Percentiles rank a stretch among this genome's conserved stretches.
phyloP scores from a whole-genome alignment of 2,329 filamentous ascomycete genomes.

The Amylocarpus encephaloides region DNA sequence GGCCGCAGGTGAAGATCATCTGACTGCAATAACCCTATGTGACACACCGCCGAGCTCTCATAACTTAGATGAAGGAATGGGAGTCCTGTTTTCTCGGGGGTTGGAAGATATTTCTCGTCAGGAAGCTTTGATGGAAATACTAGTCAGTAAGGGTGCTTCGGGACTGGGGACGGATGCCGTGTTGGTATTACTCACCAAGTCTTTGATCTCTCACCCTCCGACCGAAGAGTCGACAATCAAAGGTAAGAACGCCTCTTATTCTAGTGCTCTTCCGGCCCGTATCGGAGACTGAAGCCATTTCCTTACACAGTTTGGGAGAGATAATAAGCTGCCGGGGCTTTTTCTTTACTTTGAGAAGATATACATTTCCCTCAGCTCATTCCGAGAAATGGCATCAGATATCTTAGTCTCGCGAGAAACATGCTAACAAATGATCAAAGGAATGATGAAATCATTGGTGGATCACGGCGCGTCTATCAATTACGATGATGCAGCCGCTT shows the following conservation, averaged over 20 bases:
- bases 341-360: too few species aligned
- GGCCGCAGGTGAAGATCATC: not conserved
- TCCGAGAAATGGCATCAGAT: too few species aligned
- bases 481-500: not conserved
- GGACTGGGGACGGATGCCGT: not conserved
- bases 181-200: not conserved
- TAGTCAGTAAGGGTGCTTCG: not conserved
- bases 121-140: slow-evolving; percentile 1
- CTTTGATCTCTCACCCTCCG: not conserved
- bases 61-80: slow-evolving; percentile 5
- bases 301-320: too few species aligned
- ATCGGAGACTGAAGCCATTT: too few species aligned
- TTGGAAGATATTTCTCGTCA: not conserved
- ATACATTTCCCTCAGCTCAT: too few species aligned
- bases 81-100: slow-evolving; percentile 1
- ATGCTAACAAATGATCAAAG: not conserved
- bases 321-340: too few species aligned
- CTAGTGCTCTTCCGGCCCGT: too few species aligned
- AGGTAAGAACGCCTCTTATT: too few species aligned
- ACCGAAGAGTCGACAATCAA: too few species aligned
- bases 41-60: not conserved
- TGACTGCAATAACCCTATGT: slow-evolving; percentile 6
- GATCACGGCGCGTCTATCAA: not conserved
- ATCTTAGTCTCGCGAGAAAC: not conserved
- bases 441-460: not conserved